phyloP scores from a whole-genome alignment of 2,329 filamentous ascomycete species.

The Sarocladium oryzae region DNA sequence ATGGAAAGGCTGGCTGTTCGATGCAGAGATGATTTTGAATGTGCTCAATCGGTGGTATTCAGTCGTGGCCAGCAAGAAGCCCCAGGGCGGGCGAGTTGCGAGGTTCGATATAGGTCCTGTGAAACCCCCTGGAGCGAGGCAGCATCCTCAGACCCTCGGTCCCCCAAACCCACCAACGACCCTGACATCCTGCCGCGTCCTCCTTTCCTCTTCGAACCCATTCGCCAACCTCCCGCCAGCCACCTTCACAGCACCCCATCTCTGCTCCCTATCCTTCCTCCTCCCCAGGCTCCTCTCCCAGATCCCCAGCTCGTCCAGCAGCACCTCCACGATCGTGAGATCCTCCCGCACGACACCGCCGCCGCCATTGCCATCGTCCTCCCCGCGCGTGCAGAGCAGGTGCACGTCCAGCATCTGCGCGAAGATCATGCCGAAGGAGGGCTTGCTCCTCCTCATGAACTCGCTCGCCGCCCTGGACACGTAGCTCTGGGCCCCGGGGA shows the following conservation, averaged over 20 bases:
- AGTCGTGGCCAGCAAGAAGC: too few species aligned
- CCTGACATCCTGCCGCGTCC: slow-evolving; percentile 16
- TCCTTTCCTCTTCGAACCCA: slow-evolving; percentile 23
- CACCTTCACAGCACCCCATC: slow-evolving; percentile 45
- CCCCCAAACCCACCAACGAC: slow-evolving; percentile 29
- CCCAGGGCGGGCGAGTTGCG: too few species aligned
- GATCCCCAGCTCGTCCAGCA: slow-evolving; percentile 43
- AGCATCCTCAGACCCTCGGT: slow-evolving; percentile 12
- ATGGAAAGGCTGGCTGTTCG: too few species aligned
- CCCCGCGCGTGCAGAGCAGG: slow-evolving; percentile 38
- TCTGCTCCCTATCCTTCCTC: slow-evolving; percentile 39
- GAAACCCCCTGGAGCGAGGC: too few species aligned
- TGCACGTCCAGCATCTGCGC: slow-evolving; percentile 48
- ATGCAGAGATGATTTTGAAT: too few species aligned
- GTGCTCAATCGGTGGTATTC: too few species aligned
- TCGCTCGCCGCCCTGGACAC: slow-evolving; percentile 12
- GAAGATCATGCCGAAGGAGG: slow-evolving; percentile 49
- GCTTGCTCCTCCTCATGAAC: slow-evolving; percentile 32
- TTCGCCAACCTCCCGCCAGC: slow-evolving; percentile 31
- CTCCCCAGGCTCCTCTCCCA: slow-evolving; percentile 31
- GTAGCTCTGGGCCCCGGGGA: background rate
- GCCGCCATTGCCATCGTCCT: slow-evolving; percentile 31
- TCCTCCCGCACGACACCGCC: slow-evolving; percentile 23
- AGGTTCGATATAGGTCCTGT: too few species aligned
- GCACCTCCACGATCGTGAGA: slow-evolving; percentile 43